These are phyloP conservation scores for Lecanicillium sp. DNA, from an alignment of 2,329 filamentous ascomycete genomes.

Conservation along the genomic window DNA sequence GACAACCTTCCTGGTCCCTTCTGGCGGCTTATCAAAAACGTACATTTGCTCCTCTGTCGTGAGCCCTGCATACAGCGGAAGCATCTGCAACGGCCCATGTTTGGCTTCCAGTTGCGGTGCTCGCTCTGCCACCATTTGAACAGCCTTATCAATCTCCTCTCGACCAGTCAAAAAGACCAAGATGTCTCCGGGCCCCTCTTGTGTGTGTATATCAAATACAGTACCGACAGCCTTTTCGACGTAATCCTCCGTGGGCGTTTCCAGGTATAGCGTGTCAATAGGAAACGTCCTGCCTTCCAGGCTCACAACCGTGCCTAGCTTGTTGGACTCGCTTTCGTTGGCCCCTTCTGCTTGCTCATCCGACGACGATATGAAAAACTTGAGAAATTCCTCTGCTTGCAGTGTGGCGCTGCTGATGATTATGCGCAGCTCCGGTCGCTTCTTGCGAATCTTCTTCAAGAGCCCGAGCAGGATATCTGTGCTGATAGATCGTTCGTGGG, in stretches of 20 bases:
- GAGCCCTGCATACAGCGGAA: conserved; percentile 85
- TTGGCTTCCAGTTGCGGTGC: conserved; percentile 46
- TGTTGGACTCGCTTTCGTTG: conserved; percentile 20
- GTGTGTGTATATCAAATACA: conserved; percentile 78
- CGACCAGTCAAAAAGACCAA: conserved; percentile 86
- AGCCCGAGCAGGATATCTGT: conserved; percentile 91
- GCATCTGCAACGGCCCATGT: conserved; percentile 22
- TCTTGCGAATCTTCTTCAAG: conserved; percentile 81
- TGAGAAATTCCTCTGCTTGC: conserved; percentile 77
- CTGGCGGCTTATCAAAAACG: conserved; percentile 77
- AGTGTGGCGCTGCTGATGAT: conserved; percentile 91
- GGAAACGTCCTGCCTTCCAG: conserved; percentile 84
- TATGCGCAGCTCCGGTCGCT: conserved; percentile 73
- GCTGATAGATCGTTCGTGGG: conserved; percentile 87
- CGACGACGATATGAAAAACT: conserved; percentile 55
- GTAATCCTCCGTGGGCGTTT: conserved; percentile 76
- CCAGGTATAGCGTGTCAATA: conserved; percentile 77
- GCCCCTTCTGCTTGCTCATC: conserved; percentile 24
- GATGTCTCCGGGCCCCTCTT: conserved; percentile 77
- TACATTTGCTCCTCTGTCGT: conserved; percentile 91
- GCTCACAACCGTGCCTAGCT: conserved; percentile 56
- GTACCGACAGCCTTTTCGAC: conserved; percentile 75
- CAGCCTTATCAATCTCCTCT: conserved; percentile 80
- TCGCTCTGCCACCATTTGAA: conserved; percentile 73
- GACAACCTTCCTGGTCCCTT: conserved; percentile 82